Percentiles rank a stretch among this genome's conserved stretches.
Conservation (phyloP, 768 basidiomycete genomes). For the Leccinellum luteum region DNA sequence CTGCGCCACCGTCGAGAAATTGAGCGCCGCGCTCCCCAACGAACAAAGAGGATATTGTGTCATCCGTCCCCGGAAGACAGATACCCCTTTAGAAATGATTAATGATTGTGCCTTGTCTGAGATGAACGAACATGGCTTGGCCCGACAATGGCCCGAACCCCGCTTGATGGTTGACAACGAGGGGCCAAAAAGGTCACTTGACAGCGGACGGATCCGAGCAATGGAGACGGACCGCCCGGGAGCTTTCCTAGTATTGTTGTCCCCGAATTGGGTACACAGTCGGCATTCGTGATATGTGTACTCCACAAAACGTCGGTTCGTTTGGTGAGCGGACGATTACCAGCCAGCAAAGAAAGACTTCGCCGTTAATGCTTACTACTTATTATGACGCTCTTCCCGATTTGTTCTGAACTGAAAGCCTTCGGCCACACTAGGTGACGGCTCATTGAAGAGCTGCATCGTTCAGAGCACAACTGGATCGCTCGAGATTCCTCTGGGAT, state of each 20-base stretch:
- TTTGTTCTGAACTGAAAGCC: too few relatives aligned
- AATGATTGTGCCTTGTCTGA: neutral
- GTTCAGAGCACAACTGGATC: neutral
- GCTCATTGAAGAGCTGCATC: neutral
- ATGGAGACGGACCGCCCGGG: too few relatives aligned
- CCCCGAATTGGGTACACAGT: neutral
- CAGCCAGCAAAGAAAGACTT: neutral
- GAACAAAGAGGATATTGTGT: neutral
- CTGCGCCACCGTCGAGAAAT: neutral
- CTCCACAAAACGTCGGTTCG: neutral
- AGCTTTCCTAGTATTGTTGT: neutral
- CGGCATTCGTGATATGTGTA: neutral
- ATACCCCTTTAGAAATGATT: too few relatives aligned
- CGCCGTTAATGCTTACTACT: neutral
- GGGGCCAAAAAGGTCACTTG: neutral
- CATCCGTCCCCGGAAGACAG: neutral
- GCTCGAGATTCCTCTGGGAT: neutral
- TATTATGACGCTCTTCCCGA: too few relatives aligned
- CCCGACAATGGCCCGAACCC: too few relatives aligned
- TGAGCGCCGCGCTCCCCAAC: neutral
- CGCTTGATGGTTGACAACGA: too few relatives aligned
- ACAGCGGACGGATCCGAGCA: neutral
- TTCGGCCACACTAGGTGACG: neutral
- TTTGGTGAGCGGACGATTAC: neutral
- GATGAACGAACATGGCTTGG: neutral